A percentile compares a stretch with the other conserved stretches of the same genome.
These are phyloP conservation scores for Moesziomyces aphidis DNA, from an alignment of 1,284 basidiomycete species.

Conservation along the genomic window DNA sequence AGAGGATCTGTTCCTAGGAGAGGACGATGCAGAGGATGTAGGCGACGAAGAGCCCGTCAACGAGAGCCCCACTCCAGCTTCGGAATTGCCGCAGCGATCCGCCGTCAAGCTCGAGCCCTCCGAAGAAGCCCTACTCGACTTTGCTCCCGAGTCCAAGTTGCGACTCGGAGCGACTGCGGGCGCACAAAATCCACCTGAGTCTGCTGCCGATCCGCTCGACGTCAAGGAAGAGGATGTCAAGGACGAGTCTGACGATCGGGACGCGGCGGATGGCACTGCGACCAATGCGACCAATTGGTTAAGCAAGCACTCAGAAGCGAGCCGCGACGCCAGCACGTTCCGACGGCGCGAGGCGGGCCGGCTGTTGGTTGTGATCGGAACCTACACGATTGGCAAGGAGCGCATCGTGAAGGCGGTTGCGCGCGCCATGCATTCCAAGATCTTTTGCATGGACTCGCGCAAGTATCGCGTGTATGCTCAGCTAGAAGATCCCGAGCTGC, in stretches of 20 bases:
- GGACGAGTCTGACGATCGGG: constrained; percentile 8
- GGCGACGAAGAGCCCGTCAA: constrained; percentile 28
- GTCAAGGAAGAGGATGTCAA: constrained; percentile 18
- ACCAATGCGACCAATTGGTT: constrained; percentile 39
- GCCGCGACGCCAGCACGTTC: constrained; percentile 16
- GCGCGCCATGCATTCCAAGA: constrained; percentile 80
- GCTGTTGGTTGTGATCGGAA: constrained; percentile 86
- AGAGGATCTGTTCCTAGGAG: constrained; percentile 29
- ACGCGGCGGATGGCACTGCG: background rate
- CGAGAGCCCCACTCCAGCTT: constrained; percentile 7
- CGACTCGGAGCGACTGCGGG: background rate
- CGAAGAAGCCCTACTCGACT: constrained; percentile 31
- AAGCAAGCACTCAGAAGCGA: constrained; percentile 32
- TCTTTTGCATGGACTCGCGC: constrained; percentile 82
- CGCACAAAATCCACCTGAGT: too few species aligned
- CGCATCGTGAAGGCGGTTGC: constrained; percentile 95
- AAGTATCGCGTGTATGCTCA: constrained; percentile 62
- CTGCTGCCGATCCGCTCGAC: background rate
- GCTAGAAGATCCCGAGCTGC: constrained; percentile 74
- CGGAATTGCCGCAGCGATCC: constrained; percentile 7
- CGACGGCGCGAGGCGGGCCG: constrained; percentile 56
- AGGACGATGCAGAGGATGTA: constrained; percentile 14
- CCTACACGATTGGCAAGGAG: constrained; percentile 97
- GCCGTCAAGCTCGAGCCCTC: constrained; percentile 33
- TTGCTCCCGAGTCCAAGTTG: constrained; percentile 1